Percentiles rank a stretch among this genome's conserved stretches.
These are phyloP conservation scores for Poteriospumella lacustris DNA, from an alignment of 108 stramenopile species.

Conservation along the genomic window DNA sequence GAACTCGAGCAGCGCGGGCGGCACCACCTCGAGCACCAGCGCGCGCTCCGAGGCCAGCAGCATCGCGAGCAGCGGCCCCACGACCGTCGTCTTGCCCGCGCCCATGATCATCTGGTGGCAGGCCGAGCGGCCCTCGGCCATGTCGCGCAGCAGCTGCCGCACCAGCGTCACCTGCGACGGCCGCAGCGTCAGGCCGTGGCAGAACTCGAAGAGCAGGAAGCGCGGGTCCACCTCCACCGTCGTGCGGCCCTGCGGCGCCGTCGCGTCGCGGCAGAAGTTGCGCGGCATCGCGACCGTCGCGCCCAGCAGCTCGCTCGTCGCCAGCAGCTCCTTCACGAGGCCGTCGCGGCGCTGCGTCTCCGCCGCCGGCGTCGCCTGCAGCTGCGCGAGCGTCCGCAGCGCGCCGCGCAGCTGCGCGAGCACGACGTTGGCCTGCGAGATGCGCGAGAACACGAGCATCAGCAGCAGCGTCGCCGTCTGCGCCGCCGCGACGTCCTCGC, in stretches of 20 bases:
- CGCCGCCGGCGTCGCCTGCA: no score
- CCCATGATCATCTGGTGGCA: constrained; percentile 99
- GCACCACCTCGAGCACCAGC: constrained; percentile 92
- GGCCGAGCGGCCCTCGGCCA: constrained; percentile 66
- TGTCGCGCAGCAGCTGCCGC: constrained; percentile 71
- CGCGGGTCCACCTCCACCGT: constrained; percentile 79
- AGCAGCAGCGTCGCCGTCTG: background rate
- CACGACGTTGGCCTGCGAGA: background rate
- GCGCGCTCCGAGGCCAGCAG: constrained; percentile 91
- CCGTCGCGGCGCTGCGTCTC: no score
- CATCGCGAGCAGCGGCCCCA: constrained; percentile 89
- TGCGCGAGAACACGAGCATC: background rate
- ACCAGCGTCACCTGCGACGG: constrained; percentile 91
- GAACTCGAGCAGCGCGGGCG: constrained; percentile 93
- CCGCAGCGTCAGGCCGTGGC: constrained; percentile 83
- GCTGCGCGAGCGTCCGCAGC: background rate
- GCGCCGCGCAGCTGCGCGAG: background rate
- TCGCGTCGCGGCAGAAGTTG: background rate
- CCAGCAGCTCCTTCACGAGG: constrained; percentile 29
- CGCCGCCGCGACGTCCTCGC: background rate
- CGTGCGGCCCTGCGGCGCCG: background rate
- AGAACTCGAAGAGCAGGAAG: constrained; percentile 94
- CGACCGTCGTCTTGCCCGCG: constrained; percentile 99
- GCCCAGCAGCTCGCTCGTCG: constrained; percentile 57
- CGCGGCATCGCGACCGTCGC: constrained; percentile 55